Percentiles rank a stretch among this genome's conserved stretches.
Conservation (phyloP, 805 yeast genomes). For the Candida suzukii region DNA sequence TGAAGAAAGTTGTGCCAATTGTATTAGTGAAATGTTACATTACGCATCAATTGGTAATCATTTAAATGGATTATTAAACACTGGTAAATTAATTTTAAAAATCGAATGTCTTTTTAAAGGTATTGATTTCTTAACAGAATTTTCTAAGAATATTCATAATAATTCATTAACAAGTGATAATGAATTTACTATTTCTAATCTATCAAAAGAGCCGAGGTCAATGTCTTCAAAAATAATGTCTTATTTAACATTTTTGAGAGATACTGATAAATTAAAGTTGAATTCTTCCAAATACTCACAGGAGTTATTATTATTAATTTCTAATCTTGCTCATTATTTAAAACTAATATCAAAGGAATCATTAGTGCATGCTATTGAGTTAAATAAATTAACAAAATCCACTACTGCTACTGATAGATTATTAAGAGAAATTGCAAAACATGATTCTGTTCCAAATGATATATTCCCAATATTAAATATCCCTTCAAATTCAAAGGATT, state of each 20-base stretch:
- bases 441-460: constrained; percentile 32
- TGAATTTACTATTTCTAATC: constrained; percentile 28
- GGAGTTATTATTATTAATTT: constrained; percentile 70
- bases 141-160: constrained; percentile 9
- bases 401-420: constrained; percentile 59
- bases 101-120: constrained; percentile 74
- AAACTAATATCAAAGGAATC: constrained; percentile 81
- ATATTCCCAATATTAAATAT: constrained; percentile 37
- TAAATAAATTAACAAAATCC: constrained; percentile 50
- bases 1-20: constrained; percentile 85
- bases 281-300: constrained; percentile 41
- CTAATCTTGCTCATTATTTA: constrained; percentile 88
- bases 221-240: constrained; percentile 86
- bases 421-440: constrained; percentile 44
- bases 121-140: constrained; percentile 42
- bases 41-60: constrained; percentile 71
- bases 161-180: constrained; percentile 1
- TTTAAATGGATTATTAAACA: constrained; percentile 54
- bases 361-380: constrained; percentile 64
- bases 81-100: constrained; percentile 66
- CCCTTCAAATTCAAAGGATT: constrained; percentile 61
- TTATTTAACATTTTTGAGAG: constrained; percentile 76
- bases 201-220: constrained; percentile 68
- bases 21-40: constrained; percentile 87
- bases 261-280: constrained; percentile 32